Conservation (phyloP, 257 asterid species). For the Lantana camara region DNA sequence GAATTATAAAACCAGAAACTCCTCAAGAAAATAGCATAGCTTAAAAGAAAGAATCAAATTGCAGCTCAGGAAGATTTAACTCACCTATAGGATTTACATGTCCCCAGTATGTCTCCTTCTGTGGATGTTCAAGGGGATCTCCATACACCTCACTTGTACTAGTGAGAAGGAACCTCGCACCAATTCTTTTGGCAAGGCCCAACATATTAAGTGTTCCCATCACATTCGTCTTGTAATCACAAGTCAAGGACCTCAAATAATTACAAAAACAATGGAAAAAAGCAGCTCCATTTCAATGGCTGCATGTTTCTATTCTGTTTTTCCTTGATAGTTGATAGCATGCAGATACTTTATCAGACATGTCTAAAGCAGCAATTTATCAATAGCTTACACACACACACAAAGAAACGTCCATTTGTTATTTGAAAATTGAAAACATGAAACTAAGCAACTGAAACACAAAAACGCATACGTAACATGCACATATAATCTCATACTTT, state of each 20-base stretch:
- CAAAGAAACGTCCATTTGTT: no score
- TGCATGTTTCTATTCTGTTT: background rate
- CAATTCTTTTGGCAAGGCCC: conserved; percentile 87
- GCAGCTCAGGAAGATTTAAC: conserved; percentile 4
- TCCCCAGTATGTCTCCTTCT: conserved; percentile 89
- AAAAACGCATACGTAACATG: background rate
- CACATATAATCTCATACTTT: background rate
- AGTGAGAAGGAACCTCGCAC: conserved; percentile 74
- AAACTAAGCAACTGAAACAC: background rate
- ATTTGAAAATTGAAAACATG: background rate
- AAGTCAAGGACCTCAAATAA: conserved; percentile 49
- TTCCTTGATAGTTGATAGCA: background rate
- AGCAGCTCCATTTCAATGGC: conserved; percentile 9
- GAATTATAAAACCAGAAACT: background rate
- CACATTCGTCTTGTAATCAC: conserved; percentile 76
- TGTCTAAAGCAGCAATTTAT: background rate
- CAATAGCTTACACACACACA: background rate
- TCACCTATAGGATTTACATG: conserved; percentile 82
- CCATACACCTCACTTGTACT: conserved; percentile 94
- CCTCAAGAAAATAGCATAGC: conserved; percentile 1
- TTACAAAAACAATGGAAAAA: conserved; percentile 6
- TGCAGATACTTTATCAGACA: background rate
- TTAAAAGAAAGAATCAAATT: background rate
- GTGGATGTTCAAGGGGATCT: conserved; percentile 94
- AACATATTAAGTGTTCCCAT: conserved; percentile 88